Evolutionary conservation across 2,329 filamentous ascomycete genomes (phyloP).

Genomic region (Biscogniauxia mediterranea): DNA sequence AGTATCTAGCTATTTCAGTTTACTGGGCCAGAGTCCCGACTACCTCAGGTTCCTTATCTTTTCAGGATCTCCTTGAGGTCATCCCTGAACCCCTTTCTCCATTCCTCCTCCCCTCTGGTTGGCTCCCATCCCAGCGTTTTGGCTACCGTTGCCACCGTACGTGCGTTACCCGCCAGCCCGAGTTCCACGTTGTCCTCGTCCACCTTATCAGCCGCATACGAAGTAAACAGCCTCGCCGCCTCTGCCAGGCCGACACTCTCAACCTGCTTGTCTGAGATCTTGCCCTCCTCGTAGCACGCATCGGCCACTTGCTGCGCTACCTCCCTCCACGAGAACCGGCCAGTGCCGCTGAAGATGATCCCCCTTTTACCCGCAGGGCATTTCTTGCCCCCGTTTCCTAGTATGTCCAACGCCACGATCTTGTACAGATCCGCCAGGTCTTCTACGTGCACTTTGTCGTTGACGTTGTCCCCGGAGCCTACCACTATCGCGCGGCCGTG

Average conservation of each 20-base stretch:
- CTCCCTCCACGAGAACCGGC: slow-evolving; percentile 39
- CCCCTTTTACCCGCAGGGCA: slow-evolving; percentile 38
- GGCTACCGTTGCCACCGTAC: slow-evolving; percentile 26
- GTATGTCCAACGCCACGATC: slow-evolving; percentile 33
- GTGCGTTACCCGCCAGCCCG: slow-evolving; percentile 32
- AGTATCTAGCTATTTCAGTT: background rate
- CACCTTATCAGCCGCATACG: slow-evolving; percentile 19
- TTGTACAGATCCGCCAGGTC: slow-evolving; percentile 44
- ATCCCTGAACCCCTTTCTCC: slow-evolving; percentile 15
- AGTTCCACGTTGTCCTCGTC: slow-evolving; percentile 32
- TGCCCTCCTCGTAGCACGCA: slow-evolving; percentile 30
- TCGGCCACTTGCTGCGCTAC: slow-evolving; percentile 37
- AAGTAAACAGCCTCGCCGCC: slow-evolving; percentile 13
- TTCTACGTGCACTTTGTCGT: slow-evolving; percentile 45
- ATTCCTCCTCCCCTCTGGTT: slow-evolving; percentile 27
- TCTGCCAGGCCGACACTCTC: slow-evolving; percentile 30
- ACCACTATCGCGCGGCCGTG: slow-evolving; percentile 33
- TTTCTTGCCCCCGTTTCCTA: slow-evolving; percentile 27
- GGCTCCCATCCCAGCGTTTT: slow-evolving; percentile 34
- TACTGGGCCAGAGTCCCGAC: background rate
- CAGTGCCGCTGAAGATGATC: slow-evolving; percentile 43
- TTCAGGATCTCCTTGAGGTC: slow-evolving; percentile 17
- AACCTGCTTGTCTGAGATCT: slow-evolving; percentile 29
- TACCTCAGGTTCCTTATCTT: background rate
- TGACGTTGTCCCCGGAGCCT: slow-evolving; percentile 39